Evolutionary conservation across 1,284 basidiomycete genomes (phyloP).

Genomic region (Ganoderma multipileum): DNA sequence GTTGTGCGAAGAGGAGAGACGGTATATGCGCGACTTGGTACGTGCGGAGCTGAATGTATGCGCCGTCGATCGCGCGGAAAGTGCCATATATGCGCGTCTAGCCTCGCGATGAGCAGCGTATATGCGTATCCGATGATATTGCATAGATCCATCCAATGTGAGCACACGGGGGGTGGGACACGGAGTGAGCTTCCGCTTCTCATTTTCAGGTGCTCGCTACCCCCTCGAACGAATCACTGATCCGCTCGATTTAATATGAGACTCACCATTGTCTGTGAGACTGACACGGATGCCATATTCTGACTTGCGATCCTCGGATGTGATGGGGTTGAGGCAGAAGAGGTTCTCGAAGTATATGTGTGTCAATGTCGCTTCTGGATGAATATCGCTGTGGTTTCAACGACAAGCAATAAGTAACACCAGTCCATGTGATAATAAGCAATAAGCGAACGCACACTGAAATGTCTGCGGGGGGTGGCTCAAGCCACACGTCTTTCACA

Average conservation of each 20-base stretch:
- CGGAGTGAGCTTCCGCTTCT: not conserved
- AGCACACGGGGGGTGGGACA: not conserved
- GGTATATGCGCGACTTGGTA: not conserved
- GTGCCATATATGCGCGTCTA: not conserved
- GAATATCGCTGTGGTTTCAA: conserved; percentile 61
- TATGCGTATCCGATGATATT: not conserved
- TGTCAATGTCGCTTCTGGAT: conserved; percentile 67
- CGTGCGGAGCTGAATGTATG: not conserved
- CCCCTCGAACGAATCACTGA: too few species aligned
- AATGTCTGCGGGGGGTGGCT: conserved; percentile 54
- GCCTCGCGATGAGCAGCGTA: not conserved
- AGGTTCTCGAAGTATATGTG: conserved; percentile 73
- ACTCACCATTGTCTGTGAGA: conserved; percentile 70
- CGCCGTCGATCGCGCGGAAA: too few species aligned
- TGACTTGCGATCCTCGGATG: conserved; percentile 44
- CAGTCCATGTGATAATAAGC: not conserved
- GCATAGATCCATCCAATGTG: too few species aligned
- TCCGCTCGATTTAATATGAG: not conserved
- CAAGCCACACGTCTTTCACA: conserved; percentile 62
- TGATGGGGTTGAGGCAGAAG: conserved; percentile 61
- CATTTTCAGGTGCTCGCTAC: too few species aligned
- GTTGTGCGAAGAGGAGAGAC: not conserved
- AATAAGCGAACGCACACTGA: conserved; percentile 56
- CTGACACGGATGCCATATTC: conserved; percentile 67
- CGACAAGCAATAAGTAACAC: not conserved